Conservation (phyloP, 1,284 basidiomycete genomes). For the Anthracocystis panici-leucophaei region DNA sequence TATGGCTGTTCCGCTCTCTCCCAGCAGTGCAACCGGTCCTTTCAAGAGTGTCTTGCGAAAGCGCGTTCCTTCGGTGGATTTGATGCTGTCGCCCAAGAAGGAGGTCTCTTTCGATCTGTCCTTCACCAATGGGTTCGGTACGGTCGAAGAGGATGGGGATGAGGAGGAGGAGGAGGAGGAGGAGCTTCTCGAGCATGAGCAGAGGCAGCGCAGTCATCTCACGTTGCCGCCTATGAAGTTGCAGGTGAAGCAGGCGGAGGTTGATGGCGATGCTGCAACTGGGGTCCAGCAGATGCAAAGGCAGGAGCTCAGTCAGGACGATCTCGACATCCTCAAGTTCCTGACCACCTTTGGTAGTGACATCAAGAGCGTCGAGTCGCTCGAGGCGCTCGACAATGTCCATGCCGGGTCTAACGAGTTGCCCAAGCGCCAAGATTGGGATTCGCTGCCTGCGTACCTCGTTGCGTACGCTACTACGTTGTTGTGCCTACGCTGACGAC, state of each 20-base stretch:
- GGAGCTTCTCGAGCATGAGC: slow-evolving; percentile 42
- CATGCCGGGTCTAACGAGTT: slow-evolving; percentile 20
- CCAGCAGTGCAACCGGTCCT: slow-evolving; percentile 4
- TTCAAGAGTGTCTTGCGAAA: slow-evolving; percentile 45
- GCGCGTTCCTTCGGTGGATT: slow-evolving; percentile 18
- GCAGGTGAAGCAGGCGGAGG: slow-evolving; percentile 5
- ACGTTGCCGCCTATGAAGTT: slow-evolving; percentile 40
- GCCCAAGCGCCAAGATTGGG: slow-evolving; percentile 42
- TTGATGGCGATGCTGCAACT: neutral
- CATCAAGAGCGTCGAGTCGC: slow-evolving; percentile 37
- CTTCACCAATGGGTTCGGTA: slow-evolving; percentile 2
- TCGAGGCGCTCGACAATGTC: slow-evolving; percentile 41
- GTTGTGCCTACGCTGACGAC: slow-evolving; percentile 21
- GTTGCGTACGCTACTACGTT: slow-evolving; percentile 35
- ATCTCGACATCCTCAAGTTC: slow-evolving; percentile 47
- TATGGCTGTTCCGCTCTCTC: slow-evolving; percentile 11
- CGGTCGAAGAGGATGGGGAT: slow-evolving; percentile 16
- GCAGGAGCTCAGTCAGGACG: slow-evolving; percentile 21
- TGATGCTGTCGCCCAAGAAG: slow-evolving; percentile 28
- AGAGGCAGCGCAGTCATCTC: slow-evolving; percentile 40
- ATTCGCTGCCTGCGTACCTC: slow-evolving; percentile 40
- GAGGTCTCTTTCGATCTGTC: slow-evolving; percentile 47
- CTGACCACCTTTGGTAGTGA: slow-evolving; percentile 47
- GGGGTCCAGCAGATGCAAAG: neutral
- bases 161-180: slow-evolving; percentile 30